Conservation (phyloP, 2,329 filamentous ascomycete genomes). For the Rhytidhysteron rufulum region DNA sequence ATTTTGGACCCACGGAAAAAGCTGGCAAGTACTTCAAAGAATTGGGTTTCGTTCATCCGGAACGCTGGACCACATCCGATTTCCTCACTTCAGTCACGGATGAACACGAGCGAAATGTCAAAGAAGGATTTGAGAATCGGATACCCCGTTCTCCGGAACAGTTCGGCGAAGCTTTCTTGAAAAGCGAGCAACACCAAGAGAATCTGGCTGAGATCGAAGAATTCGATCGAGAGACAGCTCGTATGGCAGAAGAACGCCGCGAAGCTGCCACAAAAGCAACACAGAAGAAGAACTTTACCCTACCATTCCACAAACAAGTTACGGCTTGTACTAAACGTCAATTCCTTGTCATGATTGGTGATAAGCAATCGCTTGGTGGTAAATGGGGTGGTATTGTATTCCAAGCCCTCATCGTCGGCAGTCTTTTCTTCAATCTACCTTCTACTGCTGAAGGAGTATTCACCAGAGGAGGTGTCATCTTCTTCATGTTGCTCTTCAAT, state of each 20-base stretch:
- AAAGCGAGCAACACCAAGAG: conserved; percentile 32
- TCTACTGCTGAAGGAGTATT: conserved; percentile 54
- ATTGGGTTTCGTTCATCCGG: conserved; percentile 64
- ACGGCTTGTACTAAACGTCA: conserved; percentile 37
- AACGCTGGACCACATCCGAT: conserved; percentile 66
- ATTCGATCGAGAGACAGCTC: conserved; percentile 32
- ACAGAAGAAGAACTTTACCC: conserved; percentile 40
- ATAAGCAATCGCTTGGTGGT: conserved; percentile 47
- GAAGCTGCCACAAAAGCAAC: conserved; percentile 32
- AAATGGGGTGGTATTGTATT: conserved; percentile 49
- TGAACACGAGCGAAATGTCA: conserved; percentile 54
- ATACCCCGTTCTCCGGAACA: conserved; percentile 54
- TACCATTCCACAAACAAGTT: conserved; percentile 38
- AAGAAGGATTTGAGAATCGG: conserved; percentile 54
- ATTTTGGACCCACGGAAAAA: conserved; percentile 59
- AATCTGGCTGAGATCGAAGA: conserved; percentile 40
- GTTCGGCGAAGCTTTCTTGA: conserved; percentile 46
- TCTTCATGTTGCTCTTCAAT: conserved; percentile 62
- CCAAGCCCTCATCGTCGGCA: conserved; percentile 38
- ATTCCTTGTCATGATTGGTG: conserved; percentile 53
- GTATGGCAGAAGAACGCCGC: conserved; percentile 26
- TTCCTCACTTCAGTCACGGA: conserved; percentile 70
- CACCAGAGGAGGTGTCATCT: conserved; percentile 58
- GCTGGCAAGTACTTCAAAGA: conserved; percentile 64
- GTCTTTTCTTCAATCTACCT: conserved; percentile 53